Evolutionary conservation across 169 alveolate species (phyloP).

Genomic region (Plasmodium inui): DNA sequence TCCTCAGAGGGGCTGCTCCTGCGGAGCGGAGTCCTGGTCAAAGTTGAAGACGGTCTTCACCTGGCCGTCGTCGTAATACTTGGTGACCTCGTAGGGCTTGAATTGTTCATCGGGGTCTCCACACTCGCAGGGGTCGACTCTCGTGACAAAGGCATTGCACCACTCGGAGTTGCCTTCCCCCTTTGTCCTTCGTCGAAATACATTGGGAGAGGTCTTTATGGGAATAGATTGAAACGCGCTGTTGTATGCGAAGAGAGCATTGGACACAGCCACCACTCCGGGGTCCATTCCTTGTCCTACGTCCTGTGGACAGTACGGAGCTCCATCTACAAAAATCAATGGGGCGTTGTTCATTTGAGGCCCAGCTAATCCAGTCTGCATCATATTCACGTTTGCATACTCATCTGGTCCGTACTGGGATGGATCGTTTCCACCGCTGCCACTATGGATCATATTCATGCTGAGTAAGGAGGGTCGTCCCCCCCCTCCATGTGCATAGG

Average conservation of each 20-base stretch:
- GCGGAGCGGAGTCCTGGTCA: conserved; percentile 60
- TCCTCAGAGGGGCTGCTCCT: conserved; percentile 5
- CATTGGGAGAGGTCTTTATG: conserved; percentile 73
- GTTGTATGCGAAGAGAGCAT: conserved; percentile 76
- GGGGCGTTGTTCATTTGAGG: conserved; percentile 11
- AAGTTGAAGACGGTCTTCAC: conserved; percentile 76
- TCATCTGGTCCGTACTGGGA: conserved; percentile 7
- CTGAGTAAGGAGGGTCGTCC: neutral
- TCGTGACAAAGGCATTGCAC: conserved; percentile 87
- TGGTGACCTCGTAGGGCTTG: conserved; percentile 79
- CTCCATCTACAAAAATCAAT: conserved; percentile 40
- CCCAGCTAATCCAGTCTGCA: neutral
- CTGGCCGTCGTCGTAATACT: conserved; percentile 73
- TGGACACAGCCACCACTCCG: conserved; percentile 82
- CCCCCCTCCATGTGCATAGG: neutral
- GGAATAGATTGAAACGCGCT: conserved; percentile 80
- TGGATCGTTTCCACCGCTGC: neutral
- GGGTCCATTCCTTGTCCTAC: conserved; percentile 76
- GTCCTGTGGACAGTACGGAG: conserved; percentile 65
- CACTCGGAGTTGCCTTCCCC: conserved; percentile 89
- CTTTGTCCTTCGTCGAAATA: conserved; percentile 82
- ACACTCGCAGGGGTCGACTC: conserved; percentile 81
- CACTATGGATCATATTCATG: neutral
- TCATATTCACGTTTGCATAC: neutral
- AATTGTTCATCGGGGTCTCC: conserved; percentile 74